Base-by-base conservation (phyloP, 2,329 filamentous ascomycete genomes). In the Colletotrichum orchidophilum region DNA sequence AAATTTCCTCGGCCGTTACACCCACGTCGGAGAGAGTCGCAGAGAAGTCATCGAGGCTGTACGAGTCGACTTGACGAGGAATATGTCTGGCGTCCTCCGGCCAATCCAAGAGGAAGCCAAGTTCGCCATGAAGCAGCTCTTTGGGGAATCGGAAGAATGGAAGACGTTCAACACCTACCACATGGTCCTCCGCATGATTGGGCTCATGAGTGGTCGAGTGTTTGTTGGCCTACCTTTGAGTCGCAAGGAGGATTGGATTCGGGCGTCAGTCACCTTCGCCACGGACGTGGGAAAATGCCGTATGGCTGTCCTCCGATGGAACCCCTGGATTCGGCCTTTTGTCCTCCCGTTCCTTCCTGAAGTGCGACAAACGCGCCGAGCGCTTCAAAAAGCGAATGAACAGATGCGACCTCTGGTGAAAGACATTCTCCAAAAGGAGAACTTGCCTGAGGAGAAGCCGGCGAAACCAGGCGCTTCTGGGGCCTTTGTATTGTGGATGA, bases 401-500 rank as follows among this genome's bases (percentile, higher is more conserved):
- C 63, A 59, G 60, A 68, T 73, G 63, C 55, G 18, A 18, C 70
- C 72, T 1, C 52, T 73, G 0, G 67, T 73, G 3, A 24, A 49
- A 5, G 68, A 71, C 1, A 27, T 71, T 13, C 33, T 66, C n/a
- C 57, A 21, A 9, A 31, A 33, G 26, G 26, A 49, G 29, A 13
- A 21, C 4, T 52, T 18, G 1, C 2, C 42, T 5, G 65, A 26
- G 12, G 57, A 63, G 42, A 73, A 78, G 21, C 67, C 81, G 24
- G 70, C 73, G 46, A 78, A 78, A 46, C 71, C 82, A 9, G 81
- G 82, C 42, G 79, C 63, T 2, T 27, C 50, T 0, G 68, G 63
- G 1, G 64, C 68, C 2, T 71, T 81, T 11, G 78, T 85, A 49
- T 82, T 83, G 15, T 86, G 83, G 84, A 81, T 84, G 74, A 79